Percentiles rank a stretch among this genome's conserved stretches.
phyloP scores from a whole-genome alignment of 2,329 filamentous ascomycete genomes.

The Plenodomus tracheiphilus region DNA sequence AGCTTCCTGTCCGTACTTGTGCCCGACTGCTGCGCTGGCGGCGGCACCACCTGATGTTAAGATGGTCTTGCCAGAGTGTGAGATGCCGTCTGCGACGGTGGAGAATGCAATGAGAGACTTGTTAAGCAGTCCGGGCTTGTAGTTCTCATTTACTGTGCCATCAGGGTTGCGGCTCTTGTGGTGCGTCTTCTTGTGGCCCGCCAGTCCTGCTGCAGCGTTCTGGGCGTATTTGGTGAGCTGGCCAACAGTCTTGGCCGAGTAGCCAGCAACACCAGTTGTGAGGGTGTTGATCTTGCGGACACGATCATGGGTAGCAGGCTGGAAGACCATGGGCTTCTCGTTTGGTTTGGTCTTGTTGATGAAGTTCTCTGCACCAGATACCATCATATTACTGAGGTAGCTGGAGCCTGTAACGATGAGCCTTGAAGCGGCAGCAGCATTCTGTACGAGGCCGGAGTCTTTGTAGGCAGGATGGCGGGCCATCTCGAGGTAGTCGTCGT shows the following conservation, averaged over 20 bases:
- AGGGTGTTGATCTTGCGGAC: constrained; percentile 90
- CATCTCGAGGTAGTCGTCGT: constrained; percentile 73
- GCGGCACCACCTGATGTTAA: constrained; percentile 74
- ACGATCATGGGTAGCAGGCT: constrained; percentile 78
- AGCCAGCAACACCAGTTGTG: constrained; percentile 73
- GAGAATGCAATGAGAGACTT: constrained; percentile 96
- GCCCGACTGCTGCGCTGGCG: constrained; percentile 84
- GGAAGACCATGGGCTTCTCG: constrained; percentile 83
- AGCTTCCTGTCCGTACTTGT: constrained; percentile 85
- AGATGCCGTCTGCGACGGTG: constrained; percentile 90
- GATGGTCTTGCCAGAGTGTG: constrained; percentile 79
- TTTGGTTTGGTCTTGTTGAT: constrained; percentile 77
- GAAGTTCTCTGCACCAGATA: constrained; percentile 77
- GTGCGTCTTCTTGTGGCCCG: constrained; percentile 63
- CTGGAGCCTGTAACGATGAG: constrained; percentile 87
- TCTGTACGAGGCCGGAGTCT: constrained; percentile 82
- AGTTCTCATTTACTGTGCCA: constrained; percentile 64
- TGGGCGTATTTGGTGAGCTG: constrained; percentile 83
- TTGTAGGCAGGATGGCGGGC: constrained; percentile 89
- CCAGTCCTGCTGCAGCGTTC: constrained; percentile 78
- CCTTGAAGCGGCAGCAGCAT: constrained; percentile 84
- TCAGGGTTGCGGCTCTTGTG: constrained; percentile 69
- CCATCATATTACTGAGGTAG: constrained; percentile 76
- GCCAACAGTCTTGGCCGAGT: constrained; percentile 86
- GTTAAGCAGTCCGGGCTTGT: constrained; percentile 92